Percentiles rank a stretch among this genome's conserved stretches.
Conservation (phyloP, 2,329 filamentous ascomycete genomes). For the Xylariaceae sp. region DNA sequence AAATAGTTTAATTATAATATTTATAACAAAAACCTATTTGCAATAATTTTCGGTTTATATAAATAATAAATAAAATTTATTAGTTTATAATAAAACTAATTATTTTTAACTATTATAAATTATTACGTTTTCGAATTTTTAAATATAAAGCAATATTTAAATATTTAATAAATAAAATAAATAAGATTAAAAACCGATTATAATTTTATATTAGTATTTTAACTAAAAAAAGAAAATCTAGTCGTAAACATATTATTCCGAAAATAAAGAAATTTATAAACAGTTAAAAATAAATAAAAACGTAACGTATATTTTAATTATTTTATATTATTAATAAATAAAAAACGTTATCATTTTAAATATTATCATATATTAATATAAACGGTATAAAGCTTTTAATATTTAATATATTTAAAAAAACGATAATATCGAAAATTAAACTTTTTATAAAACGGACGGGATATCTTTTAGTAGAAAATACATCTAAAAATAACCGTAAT, state of each 20-base stretch:
- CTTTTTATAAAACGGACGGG: no score
- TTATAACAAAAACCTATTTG: no score
- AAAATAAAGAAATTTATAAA: background rate
- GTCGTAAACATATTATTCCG: background rate
- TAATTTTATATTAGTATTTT: background rate
- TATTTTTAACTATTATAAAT: background rate
- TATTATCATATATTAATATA: background rate
- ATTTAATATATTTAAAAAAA: background rate
- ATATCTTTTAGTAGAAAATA: no score
- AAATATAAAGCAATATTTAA: background rate
- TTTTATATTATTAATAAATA: background rate
- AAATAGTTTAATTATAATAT: no score
- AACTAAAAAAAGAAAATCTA: background rate
- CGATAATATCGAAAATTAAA: background rate
- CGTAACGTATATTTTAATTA: background rate
- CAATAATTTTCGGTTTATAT: no score
- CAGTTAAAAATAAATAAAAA: background rate
- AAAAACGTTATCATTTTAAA: background rate
- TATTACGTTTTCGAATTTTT: background rate
- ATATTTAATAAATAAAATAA: slow-evolving; percentile 1
- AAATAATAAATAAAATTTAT: no score
- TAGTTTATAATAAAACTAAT: no score
- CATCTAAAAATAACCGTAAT: background rate
- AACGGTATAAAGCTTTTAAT: background rate
- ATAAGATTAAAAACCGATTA: background rate